phyloP scores from a whole-genome alignment of 345 rosid genomes.

The Crucihimalaya himalaica region DNA sequence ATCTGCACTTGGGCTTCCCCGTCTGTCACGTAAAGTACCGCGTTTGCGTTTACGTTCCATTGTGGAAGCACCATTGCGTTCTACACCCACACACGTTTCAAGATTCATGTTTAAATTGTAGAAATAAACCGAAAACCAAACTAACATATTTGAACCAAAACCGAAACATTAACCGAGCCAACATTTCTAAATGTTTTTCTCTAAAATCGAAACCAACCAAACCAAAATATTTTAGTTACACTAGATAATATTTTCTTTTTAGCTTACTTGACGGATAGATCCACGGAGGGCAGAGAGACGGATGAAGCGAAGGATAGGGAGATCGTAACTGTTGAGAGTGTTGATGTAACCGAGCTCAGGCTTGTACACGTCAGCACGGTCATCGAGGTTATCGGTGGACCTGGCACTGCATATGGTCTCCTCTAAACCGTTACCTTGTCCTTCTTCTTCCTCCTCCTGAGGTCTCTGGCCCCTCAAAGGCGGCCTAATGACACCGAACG shows the following conservation, averaged over 20 bases:
- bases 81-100: slow-evolving; percentile 41
- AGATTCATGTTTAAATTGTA: neutral
- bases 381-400: slow-evolving; percentile 45
- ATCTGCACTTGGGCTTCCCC: slow-evolving; percentile 64
- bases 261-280: slow-evolving; percentile 44
- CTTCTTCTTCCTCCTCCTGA: slow-evolving; percentile 6
- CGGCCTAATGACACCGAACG: slow-evolving; percentile 48
- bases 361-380: slow-evolving; percentile 57
- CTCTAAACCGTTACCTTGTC: slow-evolving; percentile 50
- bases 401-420: slow-evolving; percentile 59
- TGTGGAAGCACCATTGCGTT: slow-evolving; percentile 64
- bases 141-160: too few relatives aligned
- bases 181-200: too few relatives aligned
- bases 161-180: neutral
- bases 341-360: slow-evolving; percentile 63
- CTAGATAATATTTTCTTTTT: neutral
- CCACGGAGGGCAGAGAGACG: slow-evolving; percentile 65
- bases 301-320: slow-evolving; percentile 55
- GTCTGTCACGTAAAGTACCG: slow-evolving; percentile 52
- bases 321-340: slow-evolving; percentile 53
- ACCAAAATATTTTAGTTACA: neutral
- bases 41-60: slow-evolving; percentile 67
- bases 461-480: slow-evolving; percentile 39
- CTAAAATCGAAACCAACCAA: too few relatives aligned
- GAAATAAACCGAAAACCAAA: neutral